phyloP scores from a whole-genome alignment of 2,329 filamentous ascomycete genomes.

The Emmonsiellopsis sp. region DNA sequence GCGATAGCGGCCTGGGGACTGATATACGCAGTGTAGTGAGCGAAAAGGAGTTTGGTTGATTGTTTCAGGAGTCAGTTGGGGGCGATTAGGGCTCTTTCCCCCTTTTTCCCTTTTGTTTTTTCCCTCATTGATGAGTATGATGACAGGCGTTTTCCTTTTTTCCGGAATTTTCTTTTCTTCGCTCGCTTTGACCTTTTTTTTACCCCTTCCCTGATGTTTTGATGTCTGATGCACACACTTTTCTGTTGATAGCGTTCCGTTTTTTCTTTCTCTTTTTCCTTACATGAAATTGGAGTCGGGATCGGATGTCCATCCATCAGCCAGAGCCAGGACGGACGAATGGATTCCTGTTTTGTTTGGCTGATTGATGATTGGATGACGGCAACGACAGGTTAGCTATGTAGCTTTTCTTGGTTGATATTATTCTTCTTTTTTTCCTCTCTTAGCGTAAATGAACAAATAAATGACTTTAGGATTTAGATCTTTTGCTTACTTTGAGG shows the following conservation, averaged over 20 bases:
- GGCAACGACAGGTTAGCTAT: too few relatives aligned
- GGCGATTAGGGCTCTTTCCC: conserved; percentile 8
- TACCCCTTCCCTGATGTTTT: neutral
- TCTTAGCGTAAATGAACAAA: neutral
- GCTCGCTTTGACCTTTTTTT: neutral
- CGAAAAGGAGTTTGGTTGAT: conserved; percentile 5
- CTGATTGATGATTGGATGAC: too few relatives aligned
- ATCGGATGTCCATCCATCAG: too few relatives aligned
- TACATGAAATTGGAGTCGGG: too few relatives aligned
- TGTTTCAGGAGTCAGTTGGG: conserved; percentile 8
- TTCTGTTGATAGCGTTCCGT: too few relatives aligned
- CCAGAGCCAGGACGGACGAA: too few relatives aligned
- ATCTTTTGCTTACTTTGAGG: neutral
- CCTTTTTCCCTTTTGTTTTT: conserved; percentile 1
- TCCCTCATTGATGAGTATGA: neutral
- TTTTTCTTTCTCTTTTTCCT: too few relatives aligned
- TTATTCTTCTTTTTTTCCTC: neutral
- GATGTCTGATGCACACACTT: neutral
- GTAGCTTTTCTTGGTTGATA: neutral
- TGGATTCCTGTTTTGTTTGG: too few relatives aligned
- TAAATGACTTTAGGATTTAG: neutral
- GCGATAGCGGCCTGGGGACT: conserved; percentile 23
- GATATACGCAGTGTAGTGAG: conserved; percentile 17
- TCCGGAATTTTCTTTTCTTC: neutral
- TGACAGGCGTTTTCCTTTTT: too few relatives aligned